Conservation (phyloP, 2,329 filamentous ascomycete species). For the Aspergillus carbonarius region DNA sequence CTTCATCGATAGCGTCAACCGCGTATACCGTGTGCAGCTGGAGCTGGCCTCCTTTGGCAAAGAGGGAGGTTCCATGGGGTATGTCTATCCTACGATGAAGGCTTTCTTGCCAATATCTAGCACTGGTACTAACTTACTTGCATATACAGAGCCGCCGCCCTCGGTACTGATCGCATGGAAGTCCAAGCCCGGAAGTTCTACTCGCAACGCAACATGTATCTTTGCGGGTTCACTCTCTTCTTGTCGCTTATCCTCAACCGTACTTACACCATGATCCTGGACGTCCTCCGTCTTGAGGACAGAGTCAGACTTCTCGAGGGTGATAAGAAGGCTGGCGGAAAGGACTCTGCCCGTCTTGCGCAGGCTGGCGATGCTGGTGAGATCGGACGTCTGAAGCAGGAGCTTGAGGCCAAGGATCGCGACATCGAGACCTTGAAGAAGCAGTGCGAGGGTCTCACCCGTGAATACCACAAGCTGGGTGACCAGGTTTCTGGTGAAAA, state of each 20-base stretch:
- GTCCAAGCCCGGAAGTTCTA: slow-evolving; percentile 99
- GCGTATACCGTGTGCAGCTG: slow-evolving; percentile 93
- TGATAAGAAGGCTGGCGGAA: slow-evolving; percentile 57
- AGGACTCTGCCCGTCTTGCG: slow-evolving; percentile 70
- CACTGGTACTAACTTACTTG: background rate
- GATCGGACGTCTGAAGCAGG: slow-evolving; percentile 71
- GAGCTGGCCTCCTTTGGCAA: slow-evolving; percentile 76
- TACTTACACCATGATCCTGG: slow-evolving; percentile 96
- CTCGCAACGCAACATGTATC: slow-evolving; percentile 99
- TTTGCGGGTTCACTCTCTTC: slow-evolving; percentile 98
- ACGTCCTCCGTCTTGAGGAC: slow-evolving; percentile 88
- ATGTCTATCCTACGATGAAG: slow-evolving; percentile 29
- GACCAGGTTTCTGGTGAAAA: slow-evolving; percentile 69
- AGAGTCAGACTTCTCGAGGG: slow-evolving; percentile 82
- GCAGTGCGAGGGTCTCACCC: slow-evolving; percentile 78
- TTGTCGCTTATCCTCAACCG: slow-evolving; percentile 96
- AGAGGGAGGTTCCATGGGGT: slow-evolving; percentile 53
- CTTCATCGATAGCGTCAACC: slow-evolving; percentile 93
- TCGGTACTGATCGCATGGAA: slow-evolving; percentile 94
- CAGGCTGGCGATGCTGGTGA: slow-evolving; percentile 71
- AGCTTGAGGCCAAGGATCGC: slow-evolving; percentile 70
- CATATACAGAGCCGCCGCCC: slow-evolving; percentile 60
- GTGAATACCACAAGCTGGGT: slow-evolving; percentile 81
- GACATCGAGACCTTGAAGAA: slow-evolving; percentile 89
- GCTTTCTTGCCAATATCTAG: background rate